Evolutionary conservation across 306 rosid species (phyloP).

Genomic region (Vigna angularis): DNA sequence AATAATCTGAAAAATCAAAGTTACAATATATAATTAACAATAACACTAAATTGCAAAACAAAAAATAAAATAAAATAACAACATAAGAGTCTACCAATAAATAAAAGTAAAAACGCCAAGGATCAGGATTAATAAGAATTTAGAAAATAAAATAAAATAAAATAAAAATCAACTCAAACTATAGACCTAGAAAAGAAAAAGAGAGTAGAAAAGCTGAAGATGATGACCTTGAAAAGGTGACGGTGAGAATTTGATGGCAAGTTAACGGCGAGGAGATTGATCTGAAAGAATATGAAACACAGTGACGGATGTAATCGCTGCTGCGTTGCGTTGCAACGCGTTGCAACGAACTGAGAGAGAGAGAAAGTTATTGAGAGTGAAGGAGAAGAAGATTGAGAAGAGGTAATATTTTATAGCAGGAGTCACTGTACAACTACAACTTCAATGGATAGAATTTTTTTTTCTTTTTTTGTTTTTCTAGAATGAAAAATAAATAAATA

Average conservation of each 20-base stretch:
- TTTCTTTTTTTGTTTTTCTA: not conserved
- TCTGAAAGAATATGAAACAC: not conserved
- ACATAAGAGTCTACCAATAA: not conserved
- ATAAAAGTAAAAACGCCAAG: not conserved
- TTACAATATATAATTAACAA: not conserved
- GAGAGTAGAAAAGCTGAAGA: not conserved
- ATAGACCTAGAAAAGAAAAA: not conserved
- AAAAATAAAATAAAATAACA: not conserved
- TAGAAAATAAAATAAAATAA: not conserved
- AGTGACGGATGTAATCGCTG: conserved; percentile 1
- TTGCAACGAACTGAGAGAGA: not conserved
- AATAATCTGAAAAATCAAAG: conserved; percentile 18
- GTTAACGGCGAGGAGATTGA: not conserved
- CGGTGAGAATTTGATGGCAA: not conserved
- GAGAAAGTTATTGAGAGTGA: conserved; percentile 31
- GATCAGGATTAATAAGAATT: not conserved
- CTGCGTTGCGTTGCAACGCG: not conserved
- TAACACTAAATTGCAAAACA: not conserved
- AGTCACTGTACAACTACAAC: conserved; percentile 36
- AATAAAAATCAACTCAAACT: conserved; percentile 3
- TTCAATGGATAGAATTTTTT: conserved; percentile 31
- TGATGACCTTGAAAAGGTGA: conserved; percentile 43
- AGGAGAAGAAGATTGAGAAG: conserved; percentile 5
- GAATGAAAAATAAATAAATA: not conserved
- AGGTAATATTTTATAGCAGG: conserved; percentile 8